These are phyloP conservation scores for Acacia crassicarpa DNA, from an alignment of 306 rosid species.

Conservation along the genomic window DNA sequence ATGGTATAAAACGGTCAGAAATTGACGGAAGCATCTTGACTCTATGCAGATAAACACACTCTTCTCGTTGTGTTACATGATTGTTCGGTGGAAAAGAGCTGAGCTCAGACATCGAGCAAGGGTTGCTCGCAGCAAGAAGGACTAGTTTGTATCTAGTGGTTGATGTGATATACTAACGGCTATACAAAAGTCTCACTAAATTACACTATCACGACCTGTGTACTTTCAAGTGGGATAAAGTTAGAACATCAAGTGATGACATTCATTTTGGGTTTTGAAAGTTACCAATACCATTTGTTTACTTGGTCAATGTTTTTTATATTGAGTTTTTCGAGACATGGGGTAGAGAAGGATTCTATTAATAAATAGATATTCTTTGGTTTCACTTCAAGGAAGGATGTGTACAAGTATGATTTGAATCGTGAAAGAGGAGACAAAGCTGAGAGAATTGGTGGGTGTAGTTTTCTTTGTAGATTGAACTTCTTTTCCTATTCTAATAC, in stretches of 20 bases:
- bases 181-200: background rate
- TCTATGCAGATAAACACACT: constrained; percentile 83
- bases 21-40: constrained; percentile 25
- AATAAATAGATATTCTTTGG: background rate
- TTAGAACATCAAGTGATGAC: background rate
- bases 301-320: background rate
- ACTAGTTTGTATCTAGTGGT: constrained; percentile 39
- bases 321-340: background rate
- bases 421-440: background rate
- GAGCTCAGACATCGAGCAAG: constrained; percentile 91
- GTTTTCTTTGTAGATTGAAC: too few relatives aligned
- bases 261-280: background rate
- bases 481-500: too few relatives aligned
- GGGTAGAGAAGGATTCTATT: background rate
- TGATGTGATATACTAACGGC: constrained; percentile 21
- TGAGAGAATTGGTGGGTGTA: background rate
- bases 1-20: constrained; percentile 2
- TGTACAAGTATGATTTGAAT: background rate
- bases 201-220: background rate
- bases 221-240: background rate
- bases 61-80: constrained; percentile 71
- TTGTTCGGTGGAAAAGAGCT: constrained; percentile 94
- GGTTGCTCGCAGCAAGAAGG: constrained; percentile 67
- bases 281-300: background rate
- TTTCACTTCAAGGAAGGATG: background rate